These are phyloP conservation scores for Aurifilum marmelostoma DNA, from an alignment of 2,329 filamentous ascomycete species.

Conservation along the genomic window DNA sequence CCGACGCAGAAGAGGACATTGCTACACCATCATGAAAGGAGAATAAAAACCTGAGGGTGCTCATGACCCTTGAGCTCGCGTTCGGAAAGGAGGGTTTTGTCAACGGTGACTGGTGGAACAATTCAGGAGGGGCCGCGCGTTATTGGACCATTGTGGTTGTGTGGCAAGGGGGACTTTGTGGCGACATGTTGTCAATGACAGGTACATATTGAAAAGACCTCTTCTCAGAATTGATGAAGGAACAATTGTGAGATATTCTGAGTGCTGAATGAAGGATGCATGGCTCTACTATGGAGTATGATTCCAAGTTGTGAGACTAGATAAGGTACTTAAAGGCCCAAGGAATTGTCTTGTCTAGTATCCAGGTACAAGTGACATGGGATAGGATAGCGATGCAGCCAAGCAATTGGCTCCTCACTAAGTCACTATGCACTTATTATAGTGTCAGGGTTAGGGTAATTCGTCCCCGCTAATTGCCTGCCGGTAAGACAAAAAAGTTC, in stretches of 20 bases:
- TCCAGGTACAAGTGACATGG: too few species aligned
- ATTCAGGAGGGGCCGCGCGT: neutral
- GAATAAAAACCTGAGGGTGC: neutral
- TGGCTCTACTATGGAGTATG: too few species aligned
- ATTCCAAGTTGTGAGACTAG: too few species aligned
- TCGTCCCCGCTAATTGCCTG: conserved; percentile 4
- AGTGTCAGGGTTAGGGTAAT: neutral
- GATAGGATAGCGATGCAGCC: too few species aligned
- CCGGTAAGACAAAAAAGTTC: conserved; percentile 14
- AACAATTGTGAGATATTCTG: neutral
- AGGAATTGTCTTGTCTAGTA: too few species aligned
- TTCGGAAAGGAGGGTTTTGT: neutral
- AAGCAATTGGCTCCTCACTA: too few species aligned
- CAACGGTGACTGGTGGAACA: conserved; percentile 3
- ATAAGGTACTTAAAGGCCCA: too few species aligned
- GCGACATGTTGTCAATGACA: neutral
- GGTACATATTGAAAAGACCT: too few species aligned
- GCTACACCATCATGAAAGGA: neutral
- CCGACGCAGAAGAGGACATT: neutral
- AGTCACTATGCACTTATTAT: too few species aligned
- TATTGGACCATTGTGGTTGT: neutral
- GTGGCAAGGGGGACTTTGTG: neutral
- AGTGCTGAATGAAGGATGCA: neutral
- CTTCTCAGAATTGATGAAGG: neutral
- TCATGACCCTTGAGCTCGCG: neutral